Evolutionary conservation across 495 filamentous ascomycete species (phyloP).

Genomic region (Hypoxylon fragiforme): DNA sequence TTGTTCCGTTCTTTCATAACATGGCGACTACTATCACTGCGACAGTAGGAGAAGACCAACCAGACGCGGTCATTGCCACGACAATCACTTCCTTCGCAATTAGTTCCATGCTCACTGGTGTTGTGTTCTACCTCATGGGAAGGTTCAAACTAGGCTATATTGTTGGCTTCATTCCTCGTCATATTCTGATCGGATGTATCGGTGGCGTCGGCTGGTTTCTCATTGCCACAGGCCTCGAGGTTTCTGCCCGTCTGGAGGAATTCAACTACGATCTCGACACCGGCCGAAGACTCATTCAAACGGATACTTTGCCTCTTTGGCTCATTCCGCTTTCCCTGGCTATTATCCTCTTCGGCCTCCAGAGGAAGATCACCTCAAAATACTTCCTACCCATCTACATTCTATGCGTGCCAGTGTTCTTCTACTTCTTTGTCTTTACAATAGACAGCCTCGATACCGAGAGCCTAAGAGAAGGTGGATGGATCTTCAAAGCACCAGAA

Average conservation of each 20-base stretch:
- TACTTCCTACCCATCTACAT: slow-evolving; percentile 89
- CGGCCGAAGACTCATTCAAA: slow-evolving; percentile 66
- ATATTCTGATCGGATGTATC: slow-evolving; percentile 96
- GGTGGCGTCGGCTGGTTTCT: slow-evolving; percentile 98
- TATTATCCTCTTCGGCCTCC: slow-evolving; percentile 71
- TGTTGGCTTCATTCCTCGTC: slow-evolving; percentile 93
- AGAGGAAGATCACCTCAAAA: slow-evolving; percentile 73
- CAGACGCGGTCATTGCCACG: slow-evolving; percentile 84
- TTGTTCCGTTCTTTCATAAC: slow-evolving; percentile 95
- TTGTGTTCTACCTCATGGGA: slow-evolving; percentile 91
- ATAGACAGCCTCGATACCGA: slow-evolving; percentile 64
- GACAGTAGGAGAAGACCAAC: slow-evolving; percentile 75
- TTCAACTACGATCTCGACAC: slow-evolving; percentile 79
- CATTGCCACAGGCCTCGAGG: slow-evolving; percentile 86
- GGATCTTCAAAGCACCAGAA: slow-evolving; percentile 86
- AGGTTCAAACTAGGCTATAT: slow-evolving; percentile 81
- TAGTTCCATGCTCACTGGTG: slow-evolving; percentile 86
- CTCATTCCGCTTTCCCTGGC: slow-evolving; percentile 76
- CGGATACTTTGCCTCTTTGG: slow-evolving; percentile 81
- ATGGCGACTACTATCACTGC: slow-evolving; percentile 90
- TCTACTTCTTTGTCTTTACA: slow-evolving; percentile 77
- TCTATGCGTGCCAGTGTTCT: slow-evolving; percentile 73
- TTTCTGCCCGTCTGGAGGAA: slow-evolving; percentile 86
- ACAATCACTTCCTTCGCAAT: slow-evolving; percentile 88
- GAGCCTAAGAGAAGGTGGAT: slow-evolving; percentile 69